Evolutionary conservation across 495 filamentous ascomycete genomes (phyloP), one percentile per base, ranked within the genome.

Genomic region (Neurospora pannonica): DNA sequence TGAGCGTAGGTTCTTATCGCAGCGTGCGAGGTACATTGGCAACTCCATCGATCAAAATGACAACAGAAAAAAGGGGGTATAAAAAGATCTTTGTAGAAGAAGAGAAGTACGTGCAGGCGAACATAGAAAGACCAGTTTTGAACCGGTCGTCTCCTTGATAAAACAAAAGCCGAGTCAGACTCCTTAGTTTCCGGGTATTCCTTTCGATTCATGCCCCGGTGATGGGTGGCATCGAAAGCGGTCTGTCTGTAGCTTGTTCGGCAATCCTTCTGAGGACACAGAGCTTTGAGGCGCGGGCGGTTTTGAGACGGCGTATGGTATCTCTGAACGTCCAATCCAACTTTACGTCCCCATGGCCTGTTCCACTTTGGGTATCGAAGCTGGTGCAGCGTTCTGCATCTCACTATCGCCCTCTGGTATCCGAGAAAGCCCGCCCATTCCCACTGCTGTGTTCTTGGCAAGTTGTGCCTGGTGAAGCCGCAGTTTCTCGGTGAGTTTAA

Each of bases 401-500:
- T 89, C 87, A 46, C 82, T 83, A 71, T 91, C 89, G 36, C 86
- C 85, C 79, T 90, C 89, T 19, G 87, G 86, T 77, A 94, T 93
- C 28, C 89, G 85, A 73, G 90, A 87, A 70, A 95, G 84, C 0
- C 92, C 91, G 3, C 92, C 92, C 34, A 92, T 88, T 10, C 83
- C 83, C 21, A 84, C 83, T 8, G 77, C 77, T n/a, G 79, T 77
- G 19, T 92, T 81, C 24, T 86, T 84, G 15, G 85, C 82, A 40
- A 87, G 84, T 75, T 91, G 89, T 60, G 75, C 81, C 69, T 88
- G 87, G 24, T 89, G 89, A 34, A 96, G 81, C 75, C 91, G 90
- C n/a, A 98, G 87, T 79, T 94, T 94, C 81, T 97, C 92, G 81
- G 95, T 95, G 76, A 98, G 83, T 76, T 93, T 95, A 9, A 92